A percentile compares a stretch with the other conserved stretches of the same genome.
Evolutionary conservation across 2,329 filamentous ascomycete species (phyloP).

Genomic region (Trichophyton benhamiae): DNA sequence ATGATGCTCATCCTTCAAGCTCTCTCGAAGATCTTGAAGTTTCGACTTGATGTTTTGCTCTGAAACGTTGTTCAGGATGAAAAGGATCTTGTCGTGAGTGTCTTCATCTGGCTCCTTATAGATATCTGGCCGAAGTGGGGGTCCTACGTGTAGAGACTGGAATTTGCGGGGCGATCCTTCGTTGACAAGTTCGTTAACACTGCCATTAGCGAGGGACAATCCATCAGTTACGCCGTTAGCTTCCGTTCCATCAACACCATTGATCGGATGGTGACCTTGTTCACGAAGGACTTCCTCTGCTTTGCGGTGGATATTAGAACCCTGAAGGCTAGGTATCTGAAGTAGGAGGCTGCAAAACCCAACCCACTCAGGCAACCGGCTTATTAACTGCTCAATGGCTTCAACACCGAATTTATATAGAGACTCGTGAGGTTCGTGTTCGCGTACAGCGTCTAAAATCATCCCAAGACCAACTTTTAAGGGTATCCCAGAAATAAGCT

Average conservation of each 20-base stretch:
- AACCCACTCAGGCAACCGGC: slow-evolving; percentile 84
- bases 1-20: slow-evolving; percentile 68
- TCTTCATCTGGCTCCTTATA: slow-evolving; percentile 78
- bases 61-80: slow-evolving; percentile 92
- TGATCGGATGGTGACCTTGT: slow-evolving; percentile 46
- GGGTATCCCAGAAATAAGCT: slow-evolving; percentile 77
- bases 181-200: slow-evolving; percentile 48
- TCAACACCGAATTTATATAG: slow-evolving; percentile 99
- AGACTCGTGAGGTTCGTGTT: slow-evolving; percentile 66
- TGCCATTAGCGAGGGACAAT: slow-evolving; percentile 55
- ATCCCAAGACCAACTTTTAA: slow-evolving; percentile 91
- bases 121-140: slow-evolving; percentile 47
- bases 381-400: slow-evolving; percentile 76
- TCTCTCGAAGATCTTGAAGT: slow-evolving; percentile 65
- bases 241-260: slow-evolving; percentile 39
- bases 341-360: slow-evolving; percentile 79
- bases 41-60: slow-evolving; percentile 77
- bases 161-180: slow-evolving; percentile 62
- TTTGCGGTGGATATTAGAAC: slow-evolving; percentile 71
- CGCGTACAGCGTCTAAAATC: slow-evolving; percentile 91
- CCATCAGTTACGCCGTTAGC: slow-evolving; percentile 31
- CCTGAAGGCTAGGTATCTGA: slow-evolving; percentile 67
- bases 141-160: slow-evolving; percentile 62
- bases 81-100: slow-evolving; percentile 83
- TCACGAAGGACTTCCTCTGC: slow-evolving; percentile 68